Percentiles rank a stretch among this genome's conserved stretches.
Conservation (phyloP, 2,329 filamentous ascomycete genomes). For the Blastomyces gilchristii region DNA sequence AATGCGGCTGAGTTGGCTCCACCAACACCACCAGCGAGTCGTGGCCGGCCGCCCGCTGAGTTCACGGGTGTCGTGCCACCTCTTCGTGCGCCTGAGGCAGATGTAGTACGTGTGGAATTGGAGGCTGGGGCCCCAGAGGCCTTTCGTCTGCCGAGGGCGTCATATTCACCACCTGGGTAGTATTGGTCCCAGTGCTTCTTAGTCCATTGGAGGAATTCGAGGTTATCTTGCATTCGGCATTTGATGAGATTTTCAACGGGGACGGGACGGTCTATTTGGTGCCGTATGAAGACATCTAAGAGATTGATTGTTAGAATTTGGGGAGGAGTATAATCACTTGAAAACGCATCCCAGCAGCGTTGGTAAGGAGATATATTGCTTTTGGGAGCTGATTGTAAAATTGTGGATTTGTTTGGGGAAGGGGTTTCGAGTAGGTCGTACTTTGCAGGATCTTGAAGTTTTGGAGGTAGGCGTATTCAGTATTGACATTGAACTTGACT, state of each 20-base stretch:
- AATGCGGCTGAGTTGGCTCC: slow-evolving; percentile 60
- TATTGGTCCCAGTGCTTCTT: slow-evolving; percentile 98
- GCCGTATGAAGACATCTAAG: slow-evolving; percentile 66
- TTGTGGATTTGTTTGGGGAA: not conserved
- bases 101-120: slow-evolving; percentile 38
- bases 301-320: slow-evolving; percentile 8
- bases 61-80: slow-evolving; percentile 52
- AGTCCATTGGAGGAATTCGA: slow-evolving; percentile 95
- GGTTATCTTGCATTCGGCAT: slow-evolving; percentile 99
- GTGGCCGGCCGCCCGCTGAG: slow-evolving; percentile 27
- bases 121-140: slow-evolving; percentile 52
- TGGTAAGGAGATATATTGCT: not conserved
- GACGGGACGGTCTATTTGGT: slow-evolving; percentile 80
- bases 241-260: slow-evolving; percentile 84
- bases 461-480: slow-evolving; percentile 93
- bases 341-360: not conserved
- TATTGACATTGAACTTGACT: slow-evolving; percentile 97
- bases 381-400: not conserved
- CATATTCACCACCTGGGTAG: slow-evolving; percentile 94
- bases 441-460: slow-evolving; percentile 98
- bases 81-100: slow-evolving; percentile 40
- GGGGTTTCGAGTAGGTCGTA: slow-evolving; percentile 40
- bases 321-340: not conserved
- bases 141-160: slow-evolving; percentile 76
- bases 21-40: slow-evolving; percentile 35